phyloP scores from a whole-genome alignment of 2,329 filamentous ascomycete species.

The Stagonosporopsis vannaccii region DNA sequence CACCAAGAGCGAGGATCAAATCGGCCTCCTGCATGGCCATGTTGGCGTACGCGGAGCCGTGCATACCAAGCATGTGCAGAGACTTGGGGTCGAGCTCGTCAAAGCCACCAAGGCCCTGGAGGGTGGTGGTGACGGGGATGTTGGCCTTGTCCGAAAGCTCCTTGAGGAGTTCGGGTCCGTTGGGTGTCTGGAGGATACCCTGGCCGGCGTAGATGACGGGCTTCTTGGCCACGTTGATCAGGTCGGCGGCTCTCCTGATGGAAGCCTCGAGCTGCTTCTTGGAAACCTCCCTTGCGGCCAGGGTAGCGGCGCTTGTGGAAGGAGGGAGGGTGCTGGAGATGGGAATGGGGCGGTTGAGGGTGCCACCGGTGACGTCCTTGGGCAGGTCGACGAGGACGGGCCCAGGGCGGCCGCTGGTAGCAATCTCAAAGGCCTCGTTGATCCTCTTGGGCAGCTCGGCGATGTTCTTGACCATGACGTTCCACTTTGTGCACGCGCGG shows the following conservation, averaged over 20 bases:
- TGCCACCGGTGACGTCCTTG: slow-evolving; percentile 91
- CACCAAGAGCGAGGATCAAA: slow-evolving; percentile 92
- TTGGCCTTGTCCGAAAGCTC: slow-evolving; percentile 88
- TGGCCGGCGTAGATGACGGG: slow-evolving; percentile 95
- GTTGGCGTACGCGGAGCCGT: slow-evolving; percentile 96
- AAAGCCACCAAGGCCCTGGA: slow-evolving; percentile 90
- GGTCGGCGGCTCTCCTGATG: slow-evolving; percentile 76
- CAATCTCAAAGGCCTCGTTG: slow-evolving; percentile 98
- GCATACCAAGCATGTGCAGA: slow-evolving; percentile 98
- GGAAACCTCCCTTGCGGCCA: slow-evolving; percentile 77
- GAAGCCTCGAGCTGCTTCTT: slow-evolving; percentile 75
- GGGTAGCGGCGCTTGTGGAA: slow-evolving; percentile 84
- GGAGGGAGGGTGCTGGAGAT: slow-evolving; percentile 75
- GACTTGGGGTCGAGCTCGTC: slow-evolving; percentile 95
- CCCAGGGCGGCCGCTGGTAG: slow-evolving; percentile 89
- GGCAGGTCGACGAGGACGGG: slow-evolving; percentile 95
- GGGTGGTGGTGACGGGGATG: slow-evolving; percentile 94
- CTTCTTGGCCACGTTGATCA: slow-evolving; percentile 90
- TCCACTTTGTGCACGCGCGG: slow-evolving; percentile 97
- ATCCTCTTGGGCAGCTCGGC: slow-evolving; percentile 92
- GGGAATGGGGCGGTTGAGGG: slow-evolving; percentile 84
- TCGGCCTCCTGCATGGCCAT: slow-evolving; percentile 98
- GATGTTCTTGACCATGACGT: slow-evolving; percentile 96
- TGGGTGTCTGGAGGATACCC: slow-evolving; percentile 80
- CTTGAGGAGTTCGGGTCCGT: slow-evolving; percentile 80